A percentile compares a stretch with the other conserved stretches of the same genome.
These are phyloP conservation scores for Suillus brevipes DNA, from an alignment of 768 basidiomycete species.

Conservation along the genomic window DNA sequence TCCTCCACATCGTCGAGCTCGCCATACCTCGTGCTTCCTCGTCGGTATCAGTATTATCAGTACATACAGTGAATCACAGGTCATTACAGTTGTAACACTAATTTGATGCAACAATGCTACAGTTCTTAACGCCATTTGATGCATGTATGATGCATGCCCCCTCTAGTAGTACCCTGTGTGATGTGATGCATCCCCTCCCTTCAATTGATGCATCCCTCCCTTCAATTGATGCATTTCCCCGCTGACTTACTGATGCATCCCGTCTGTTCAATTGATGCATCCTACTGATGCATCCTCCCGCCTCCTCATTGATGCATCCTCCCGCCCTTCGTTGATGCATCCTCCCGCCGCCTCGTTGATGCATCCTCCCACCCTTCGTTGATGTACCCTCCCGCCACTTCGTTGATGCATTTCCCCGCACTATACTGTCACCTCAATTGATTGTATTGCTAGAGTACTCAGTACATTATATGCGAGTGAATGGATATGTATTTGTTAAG, in stretches of 20 bases:
- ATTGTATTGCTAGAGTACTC: neutral
- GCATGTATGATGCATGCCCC: neutral
- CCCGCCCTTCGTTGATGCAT: neutral
- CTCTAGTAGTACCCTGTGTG: neutral
- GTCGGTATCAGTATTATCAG: too few species aligned
- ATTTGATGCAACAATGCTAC: neutral
- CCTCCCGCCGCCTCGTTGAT: too few species aligned
- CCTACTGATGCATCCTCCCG: neutral
- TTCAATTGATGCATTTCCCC: neutral
- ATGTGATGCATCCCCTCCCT: neutral
- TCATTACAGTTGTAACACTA: neutral
- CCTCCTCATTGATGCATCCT: neutral
- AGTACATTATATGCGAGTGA: neutral
- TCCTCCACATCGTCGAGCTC: too few species aligned
- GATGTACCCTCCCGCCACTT: neutral
- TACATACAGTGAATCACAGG: too few species aligned
- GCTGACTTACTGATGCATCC: neutral
- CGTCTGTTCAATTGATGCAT: neutral
- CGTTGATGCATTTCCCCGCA: neutral
- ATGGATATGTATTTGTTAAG: too few species aligned
- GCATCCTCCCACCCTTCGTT: neutral
- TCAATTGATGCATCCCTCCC: neutral
- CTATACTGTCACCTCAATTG: neutral
- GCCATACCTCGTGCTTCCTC: too few species aligned
- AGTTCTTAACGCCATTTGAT: neutral